Conservation (phyloP, 1,284 basidiomycete genomes). For the Austroboletus rostrupii region DNA sequence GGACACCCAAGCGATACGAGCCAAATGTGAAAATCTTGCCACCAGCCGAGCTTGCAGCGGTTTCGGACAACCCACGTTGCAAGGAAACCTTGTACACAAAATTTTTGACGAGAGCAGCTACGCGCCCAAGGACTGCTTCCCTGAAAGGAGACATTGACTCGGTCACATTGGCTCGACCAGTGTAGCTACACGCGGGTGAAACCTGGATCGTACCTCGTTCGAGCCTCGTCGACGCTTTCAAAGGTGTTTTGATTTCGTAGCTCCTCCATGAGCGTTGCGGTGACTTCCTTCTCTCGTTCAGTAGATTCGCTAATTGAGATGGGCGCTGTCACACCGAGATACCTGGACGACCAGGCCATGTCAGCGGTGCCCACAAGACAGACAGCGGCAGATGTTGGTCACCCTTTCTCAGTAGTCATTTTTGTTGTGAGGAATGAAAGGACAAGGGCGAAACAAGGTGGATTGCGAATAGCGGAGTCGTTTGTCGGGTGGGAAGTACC, state of each 20-base stretch:
- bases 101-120: constrained; percentile 88
- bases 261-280: constrained; percentile 84
- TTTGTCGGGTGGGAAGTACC: constrained; percentile 12
- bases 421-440: constrained; percentile 7
- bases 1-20: constrained; percentile 93
- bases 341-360: constrained; percentile 37
- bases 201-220: constrained; percentile 57
- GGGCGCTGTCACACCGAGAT: constrained; percentile 84
- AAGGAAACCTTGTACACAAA: constrained; percentile 89
- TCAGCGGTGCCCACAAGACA: constrained; percentile 11
- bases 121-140: constrained; percentile 89
- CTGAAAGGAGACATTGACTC: constrained; percentile 41
- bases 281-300: constrained; percentile 77
- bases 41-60: constrained; percentile 82
- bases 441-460: constrained; percentile 1
- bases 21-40: constrained; percentile 99
- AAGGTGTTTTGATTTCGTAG: constrained; percentile 84
- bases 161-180: constrained; percentile 8
- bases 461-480: constrained; percentile 6
- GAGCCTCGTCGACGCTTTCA: constrained; percentile 86
- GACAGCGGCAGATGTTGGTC: constrained; percentile 2
- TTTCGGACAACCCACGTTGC: constrained; percentile 79
- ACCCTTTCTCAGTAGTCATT: constrained; percentile 42
- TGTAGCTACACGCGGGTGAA: constrained; percentile 2
- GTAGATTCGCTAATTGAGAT: constrained; percentile 80